A percentile compares a stretch with the other conserved stretches of the same genome.
phyloP scores from a whole-genome alignment of 139 green algal genomes.

The Chlamydomonas asymmetrica region DNA sequence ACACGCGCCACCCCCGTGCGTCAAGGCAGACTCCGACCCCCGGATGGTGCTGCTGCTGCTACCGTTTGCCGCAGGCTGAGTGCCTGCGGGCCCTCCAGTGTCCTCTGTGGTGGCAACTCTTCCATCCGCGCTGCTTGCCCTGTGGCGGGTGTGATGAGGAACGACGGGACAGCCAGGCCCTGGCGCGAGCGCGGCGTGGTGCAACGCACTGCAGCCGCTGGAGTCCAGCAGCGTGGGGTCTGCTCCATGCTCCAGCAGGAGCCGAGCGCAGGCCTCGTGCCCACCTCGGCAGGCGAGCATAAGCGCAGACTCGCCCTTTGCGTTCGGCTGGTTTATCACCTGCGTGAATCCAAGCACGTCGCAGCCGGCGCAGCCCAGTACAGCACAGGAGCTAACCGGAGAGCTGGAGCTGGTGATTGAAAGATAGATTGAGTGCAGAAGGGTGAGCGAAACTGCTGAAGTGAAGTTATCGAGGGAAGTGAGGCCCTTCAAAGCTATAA shows the following conservation, averaged over 20 bases:
- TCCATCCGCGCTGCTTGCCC: too few relatives aligned
- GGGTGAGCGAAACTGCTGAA: too few relatives aligned
- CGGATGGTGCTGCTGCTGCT: too few relatives aligned
- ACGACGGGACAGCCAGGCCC: neutral
- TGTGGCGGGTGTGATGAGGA: neutral
- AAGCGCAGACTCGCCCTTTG: conserved; percentile 27
- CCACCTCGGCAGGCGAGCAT: conserved; percentile 38
- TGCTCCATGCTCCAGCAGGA: conserved; percentile 29
- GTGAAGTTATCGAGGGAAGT: neutral
- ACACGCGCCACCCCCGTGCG: too few relatives aligned
- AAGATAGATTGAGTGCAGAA: too few relatives aligned
- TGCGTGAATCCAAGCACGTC: neutral
- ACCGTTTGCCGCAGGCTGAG: too few relatives aligned
- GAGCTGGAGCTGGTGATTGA: conserved; percentile 16
- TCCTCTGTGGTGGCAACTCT: too few relatives aligned
- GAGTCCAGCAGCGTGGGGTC: conserved; percentile 14
- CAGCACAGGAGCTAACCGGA: neutral
- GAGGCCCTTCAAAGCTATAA: neutral
- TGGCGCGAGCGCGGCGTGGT: conserved; percentile 16
- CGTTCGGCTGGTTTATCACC: conserved; percentile 4
- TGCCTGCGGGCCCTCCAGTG: too few relatives aligned
- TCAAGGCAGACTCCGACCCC: too few relatives aligned
- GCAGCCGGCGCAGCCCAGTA: neutral
- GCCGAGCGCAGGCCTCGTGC: conserved; percentile 8
- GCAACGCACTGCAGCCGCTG: conserved; percentile 9